Conservation (phyloP, 2,329 filamentous ascomycete species). For the Sporothrix globosa region DNA sequence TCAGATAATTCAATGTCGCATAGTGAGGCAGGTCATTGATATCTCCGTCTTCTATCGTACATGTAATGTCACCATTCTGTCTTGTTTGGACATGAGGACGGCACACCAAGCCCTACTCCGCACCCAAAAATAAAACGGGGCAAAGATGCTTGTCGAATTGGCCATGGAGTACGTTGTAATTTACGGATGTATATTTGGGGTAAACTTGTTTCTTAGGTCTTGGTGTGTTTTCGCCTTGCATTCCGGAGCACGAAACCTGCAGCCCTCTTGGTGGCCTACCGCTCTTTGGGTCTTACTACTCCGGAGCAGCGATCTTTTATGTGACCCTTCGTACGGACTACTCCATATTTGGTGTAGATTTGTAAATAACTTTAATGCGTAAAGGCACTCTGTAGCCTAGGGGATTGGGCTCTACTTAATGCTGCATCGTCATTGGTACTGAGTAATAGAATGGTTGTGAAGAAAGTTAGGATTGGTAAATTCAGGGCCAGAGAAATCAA, state of each 20-base stretch:
- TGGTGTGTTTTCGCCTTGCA: slow-evolving; percentile 15
- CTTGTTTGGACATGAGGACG: background rate
- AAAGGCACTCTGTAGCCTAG: background rate
- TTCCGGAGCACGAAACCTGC: background rate
- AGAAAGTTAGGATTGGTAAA: background rate
- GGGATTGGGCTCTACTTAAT: background rate
- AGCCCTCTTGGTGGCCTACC: background rate
- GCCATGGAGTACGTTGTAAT: background rate
- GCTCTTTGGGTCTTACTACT: background rate
- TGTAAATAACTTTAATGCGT: background rate
- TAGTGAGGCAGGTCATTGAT: too few relatives aligned
- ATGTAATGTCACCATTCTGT: too few relatives aligned
- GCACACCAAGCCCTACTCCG: slow-evolving; percentile 10
- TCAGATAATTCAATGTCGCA: too few relatives aligned
- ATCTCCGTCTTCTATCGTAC: too few relatives aligned
- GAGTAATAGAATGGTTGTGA: background rate
- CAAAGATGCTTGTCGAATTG: background rate
- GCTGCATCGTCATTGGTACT: background rate
- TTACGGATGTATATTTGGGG: slow-evolving; percentile 21
- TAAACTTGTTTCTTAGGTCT: slow-evolving; percentile 1
- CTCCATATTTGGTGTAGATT: background rate
- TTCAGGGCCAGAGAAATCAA: background rate
- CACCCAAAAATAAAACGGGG: slow-evolving; percentile 9
- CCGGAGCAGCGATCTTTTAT: background rate
- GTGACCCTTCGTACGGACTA: background rate